Percentiles rank a stretch among this genome's conserved stretches.
phyloP scores from a whole-genome alignment of 148 eudicot species.

The Polygonum aviculare region DNA sequence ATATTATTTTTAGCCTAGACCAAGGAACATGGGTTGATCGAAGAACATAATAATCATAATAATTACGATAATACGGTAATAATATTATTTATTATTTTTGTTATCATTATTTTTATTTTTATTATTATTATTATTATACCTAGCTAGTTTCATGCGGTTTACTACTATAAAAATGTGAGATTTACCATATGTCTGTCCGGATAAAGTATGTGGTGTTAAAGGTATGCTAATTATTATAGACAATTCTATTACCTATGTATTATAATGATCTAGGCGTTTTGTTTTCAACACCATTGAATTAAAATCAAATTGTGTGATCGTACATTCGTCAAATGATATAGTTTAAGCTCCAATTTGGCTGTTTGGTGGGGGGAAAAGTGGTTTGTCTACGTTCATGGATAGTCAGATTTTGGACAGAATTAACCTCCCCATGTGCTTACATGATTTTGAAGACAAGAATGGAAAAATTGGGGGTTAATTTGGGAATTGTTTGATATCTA shows the following conservation, averaged over 20 bases:
- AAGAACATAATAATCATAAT: no score
- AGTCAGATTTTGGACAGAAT: constrained; percentile 10
- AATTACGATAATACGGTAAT: no score
- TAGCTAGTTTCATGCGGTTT: neutral
- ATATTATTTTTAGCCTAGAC: no score
- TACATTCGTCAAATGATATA: constrained; percentile 1
- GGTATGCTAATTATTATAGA: neutral
- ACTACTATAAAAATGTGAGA: neutral
- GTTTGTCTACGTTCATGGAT: constrained; percentile 5
- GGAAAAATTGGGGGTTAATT: neutral
- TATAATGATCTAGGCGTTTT: neutral
- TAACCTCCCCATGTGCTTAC: constrained; percentile 10
- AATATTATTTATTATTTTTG: no score
- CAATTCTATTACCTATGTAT: neutral
- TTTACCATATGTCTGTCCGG: neutral
- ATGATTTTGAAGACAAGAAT: neutral
- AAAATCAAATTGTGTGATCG: neutral
- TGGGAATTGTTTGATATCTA: neutral
- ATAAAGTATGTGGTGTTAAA: neutral
- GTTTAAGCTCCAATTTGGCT: neutral
- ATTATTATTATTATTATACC: no score
- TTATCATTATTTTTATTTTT: no score
- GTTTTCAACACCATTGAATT: neutral
- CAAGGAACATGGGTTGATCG: no score
- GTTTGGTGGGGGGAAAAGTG: constrained; percentile 7